phyloP scores from a whole-genome alignment of 345 rosid species.

The Eucalyptus pauciflora region DNA sequence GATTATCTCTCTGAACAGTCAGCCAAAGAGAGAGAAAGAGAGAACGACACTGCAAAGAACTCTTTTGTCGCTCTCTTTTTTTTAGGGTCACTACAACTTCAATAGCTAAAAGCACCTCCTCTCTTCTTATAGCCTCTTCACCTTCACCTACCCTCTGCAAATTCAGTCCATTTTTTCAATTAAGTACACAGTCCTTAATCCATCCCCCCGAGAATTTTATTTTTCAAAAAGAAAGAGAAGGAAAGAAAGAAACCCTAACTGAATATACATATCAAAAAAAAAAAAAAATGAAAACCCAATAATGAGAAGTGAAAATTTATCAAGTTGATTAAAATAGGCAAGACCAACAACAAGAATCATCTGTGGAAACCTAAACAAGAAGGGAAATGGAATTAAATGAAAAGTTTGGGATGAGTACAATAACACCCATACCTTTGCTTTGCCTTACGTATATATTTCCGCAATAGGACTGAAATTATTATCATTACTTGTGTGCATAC shows the following conservation, averaged over 20 bases:
- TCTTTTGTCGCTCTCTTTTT: constrained; percentile 18
- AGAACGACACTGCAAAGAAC: not conserved
- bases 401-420: not conserved
- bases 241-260: not conserved
- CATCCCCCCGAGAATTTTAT: not conserved
- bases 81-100: constrained; percentile 9
- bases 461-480: constrained; percentile 25
- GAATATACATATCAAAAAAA: not conserved
- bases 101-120: constrained; percentile 21
- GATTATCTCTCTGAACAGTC: not conserved
- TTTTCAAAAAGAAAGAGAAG: not conserved
- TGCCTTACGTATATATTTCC: not conserved
- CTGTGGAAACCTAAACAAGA: constrained; percentile 27
- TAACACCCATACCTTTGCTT: constrained; percentile 21
- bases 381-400: constrained; percentile 19
- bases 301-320: not conserved
- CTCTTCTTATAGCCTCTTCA: constrained; percentile 50
- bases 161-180: not conserved
- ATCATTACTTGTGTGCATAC: constrained; percentile 19
- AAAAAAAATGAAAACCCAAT: not conserved
- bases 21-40: not conserved
- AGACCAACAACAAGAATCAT: constrained; percentile 49
- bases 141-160: constrained; percentile 19
- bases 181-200: not conserved
- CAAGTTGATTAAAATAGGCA: not conserved